These are phyloP conservation scores for Lepiota venenata DNA, from an alignment of 768 basidiomycete species.

Conservation along the genomic window DNA sequence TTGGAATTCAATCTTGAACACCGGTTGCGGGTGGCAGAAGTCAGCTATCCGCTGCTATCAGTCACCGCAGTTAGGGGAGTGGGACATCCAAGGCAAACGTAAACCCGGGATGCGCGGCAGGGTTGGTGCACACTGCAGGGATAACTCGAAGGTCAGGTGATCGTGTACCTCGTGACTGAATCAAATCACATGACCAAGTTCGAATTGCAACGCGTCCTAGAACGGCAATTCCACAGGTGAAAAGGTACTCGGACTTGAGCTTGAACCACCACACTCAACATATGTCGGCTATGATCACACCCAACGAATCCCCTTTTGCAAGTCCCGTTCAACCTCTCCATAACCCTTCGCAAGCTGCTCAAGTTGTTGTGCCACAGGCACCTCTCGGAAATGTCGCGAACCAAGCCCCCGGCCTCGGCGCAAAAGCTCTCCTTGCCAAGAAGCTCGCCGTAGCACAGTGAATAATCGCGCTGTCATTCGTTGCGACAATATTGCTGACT, in stretches of 20 bases:
- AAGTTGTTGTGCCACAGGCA: conserved; percentile 74
- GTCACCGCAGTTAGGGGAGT: too few species aligned
- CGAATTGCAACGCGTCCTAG: conserved; percentile 15
- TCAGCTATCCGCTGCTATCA: too few species aligned
- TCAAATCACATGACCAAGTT: conserved; percentile 19
- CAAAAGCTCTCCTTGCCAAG: conserved; percentile 91
- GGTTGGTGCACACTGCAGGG: too few species aligned
- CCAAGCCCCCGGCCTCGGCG: conserved; percentile 71
- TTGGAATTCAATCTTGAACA: too few species aligned
- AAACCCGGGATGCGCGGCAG: too few species aligned
- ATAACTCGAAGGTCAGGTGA: too few species aligned
- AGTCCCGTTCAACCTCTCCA: conserved; percentile 79
- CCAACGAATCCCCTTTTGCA: conserved; percentile 61
- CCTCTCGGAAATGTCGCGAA: conserved; percentile 67
- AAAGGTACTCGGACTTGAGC: background rate
- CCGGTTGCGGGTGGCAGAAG: too few species aligned
- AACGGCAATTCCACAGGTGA: conserved; percentile 5
- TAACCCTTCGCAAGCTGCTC: conserved; percentile 78
- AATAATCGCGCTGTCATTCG: conserved; percentile 26
- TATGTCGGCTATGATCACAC: conserved; percentile 58
- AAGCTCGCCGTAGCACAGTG: conserved; percentile 88
- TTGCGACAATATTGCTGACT: conserved; percentile 7
- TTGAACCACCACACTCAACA: conserved; percentile 1
- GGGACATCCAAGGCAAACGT: too few species aligned
- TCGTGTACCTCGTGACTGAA: background rate